Evolutionary conservation across 2,329 filamentous ascomycete species (phyloP), one percentile per base, ranked within the genome.

Genomic region (Botrytis galanthina): DNA sequence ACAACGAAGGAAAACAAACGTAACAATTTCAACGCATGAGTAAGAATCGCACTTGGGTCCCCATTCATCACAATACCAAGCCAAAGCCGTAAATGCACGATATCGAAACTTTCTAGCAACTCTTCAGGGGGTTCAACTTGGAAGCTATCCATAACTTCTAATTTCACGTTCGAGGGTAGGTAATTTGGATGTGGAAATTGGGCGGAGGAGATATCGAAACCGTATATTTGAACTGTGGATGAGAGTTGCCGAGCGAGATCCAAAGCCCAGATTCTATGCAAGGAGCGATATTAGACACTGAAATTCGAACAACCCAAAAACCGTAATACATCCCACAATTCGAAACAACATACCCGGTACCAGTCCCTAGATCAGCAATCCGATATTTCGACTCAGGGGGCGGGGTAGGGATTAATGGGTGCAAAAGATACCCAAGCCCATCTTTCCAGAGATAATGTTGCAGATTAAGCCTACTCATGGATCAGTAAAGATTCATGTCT

Each of bases 321-420:
- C 1, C 16, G 2, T 14, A 6, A 16, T 12, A 16, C 1, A n/a
- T 3, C 4, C 3, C 48, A n/a, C 12, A 54, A 26, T 16, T 7
- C 2, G 12, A 54, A n/a, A 7, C 0, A 5, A 16, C 26, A n/a
- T n/a, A 54, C 12, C 26, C 48, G 26, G 48, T n/a, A n/a, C 48
- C 48, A n/a, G 48, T 54, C 12, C 48, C 48, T 4, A 54, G 12
- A 54, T 54, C 48, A 14, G 48, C 26, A 54, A 54, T n/a, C 26
- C 48, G 48, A 54, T n/a, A 54, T 16, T n/a, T n/a, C 12, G 48
- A 1, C 26, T 7, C 10, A 16, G 12, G 26, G 12, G 12, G 26
- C 48, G 48, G 48, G 14, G 14, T 1, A 54, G 48, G 48, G 1
- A 54, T 54, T 3, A 26, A 54, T 16, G 48, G 48, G 0, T 54